A percentile compares a stretch with the other conserved stretches of the same genome.
phyloP scores from a whole-genome alignment of 202 grass and related monocot species.

The Schoenoplectus tabernaemontani region DNA sequence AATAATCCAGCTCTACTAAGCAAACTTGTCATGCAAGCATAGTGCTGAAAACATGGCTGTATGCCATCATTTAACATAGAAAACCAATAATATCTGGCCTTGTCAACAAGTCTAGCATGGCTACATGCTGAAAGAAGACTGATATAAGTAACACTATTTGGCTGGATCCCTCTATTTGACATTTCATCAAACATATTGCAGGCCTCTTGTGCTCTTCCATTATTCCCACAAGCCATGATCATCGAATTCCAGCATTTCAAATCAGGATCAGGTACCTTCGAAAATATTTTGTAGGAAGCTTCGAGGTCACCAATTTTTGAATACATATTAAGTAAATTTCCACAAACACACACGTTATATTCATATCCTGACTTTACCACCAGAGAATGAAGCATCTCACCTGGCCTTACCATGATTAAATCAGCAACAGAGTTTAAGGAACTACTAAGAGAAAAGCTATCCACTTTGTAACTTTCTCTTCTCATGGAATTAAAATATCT shows the following conservation, averaged over 20 bases:
- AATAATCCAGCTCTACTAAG: conserved; percentile 57
- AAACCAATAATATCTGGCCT: conserved; percentile 86
- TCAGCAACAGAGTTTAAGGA: conserved; percentile 52
- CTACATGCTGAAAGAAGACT: conserved; percentile 76
- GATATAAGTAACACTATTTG: conserved; percentile 84
- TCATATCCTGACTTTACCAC: conserved; percentile 60
- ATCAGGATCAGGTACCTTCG: conserved; percentile 40
- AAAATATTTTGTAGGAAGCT: conserved; percentile 45
- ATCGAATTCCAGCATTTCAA: conserved; percentile 93
- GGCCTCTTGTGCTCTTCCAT: conserved; percentile 54
- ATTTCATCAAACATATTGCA: conserved; percentile 72
- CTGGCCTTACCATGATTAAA: conserved; percentile 57
- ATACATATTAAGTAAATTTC: conserved; percentile 87
- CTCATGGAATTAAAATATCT: conserved; percentile 62
- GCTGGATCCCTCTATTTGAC: conserved; percentile 42
- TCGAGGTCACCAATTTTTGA: conserved; percentile 52
- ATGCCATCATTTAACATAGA: conserved; percentile 65
- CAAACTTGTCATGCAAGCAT: conserved; percentile 84
- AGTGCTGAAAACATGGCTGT: conserved; percentile 65
- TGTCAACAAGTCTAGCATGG: conserved; percentile 54
- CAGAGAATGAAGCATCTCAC: conserved; percentile 65
- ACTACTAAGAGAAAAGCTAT: conserved; percentile 87
- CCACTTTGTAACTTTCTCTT: conserved; percentile 54
- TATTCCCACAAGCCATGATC: conserved; percentile 65
- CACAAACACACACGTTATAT: conserved; percentile 57